Evolutionary conservation across 2,329 filamentous ascomycete species (phyloP), one percentile per base, ranked within the genome.

Genomic region (Ceratocystiopsis sp.): DNA sequence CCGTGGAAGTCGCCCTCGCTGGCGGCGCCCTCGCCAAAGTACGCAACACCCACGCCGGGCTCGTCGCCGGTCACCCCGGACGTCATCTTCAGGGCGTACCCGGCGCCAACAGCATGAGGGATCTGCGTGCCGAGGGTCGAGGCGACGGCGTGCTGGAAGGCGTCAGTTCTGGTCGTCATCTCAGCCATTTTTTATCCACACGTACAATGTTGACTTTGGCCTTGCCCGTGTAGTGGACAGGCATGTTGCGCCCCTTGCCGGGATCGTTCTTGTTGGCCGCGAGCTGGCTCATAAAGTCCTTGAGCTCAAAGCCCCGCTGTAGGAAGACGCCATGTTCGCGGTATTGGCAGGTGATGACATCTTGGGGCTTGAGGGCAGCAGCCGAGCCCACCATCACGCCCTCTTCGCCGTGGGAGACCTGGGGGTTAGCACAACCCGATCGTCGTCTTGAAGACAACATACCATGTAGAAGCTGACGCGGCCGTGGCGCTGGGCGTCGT

Each of bases 1-100:
- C 80, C 80, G 53, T 89, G 83, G 61, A 89, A 89, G 57, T 89
- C 83, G 13, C 83, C 83, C 58, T 89, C 83, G 41, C 74, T 80
- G 5, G 83, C 83, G 1, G 83, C 83, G 14, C 83, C 83, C 62
- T 89, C 83, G 45, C 83, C 83, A 54, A 87, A 87, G 57, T 85
- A 87, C 55, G 80, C 84, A 1, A 74, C 77, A 3, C 78, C 80
- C 6, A 86, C 70, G 18, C 79, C 63, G 3, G 69, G 68, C 0
- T 70, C 64, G 1, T 64, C 63, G 38, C 71, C 71, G 0, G 79
- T 77, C 52, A 81, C 73, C 46, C 76, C 70, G 40, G 75, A 62
- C 36, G 75, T 69, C 49, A 86, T 65, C 55, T 87, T 87, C 37
- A 87, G 61, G 0, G 81, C 83, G 53, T 89, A 86, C 1, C 82